Evolutionary conservation across 2,329 filamentous ascomycete species (phyloP).

Genomic region (Fusarium verrucosum): DNA sequence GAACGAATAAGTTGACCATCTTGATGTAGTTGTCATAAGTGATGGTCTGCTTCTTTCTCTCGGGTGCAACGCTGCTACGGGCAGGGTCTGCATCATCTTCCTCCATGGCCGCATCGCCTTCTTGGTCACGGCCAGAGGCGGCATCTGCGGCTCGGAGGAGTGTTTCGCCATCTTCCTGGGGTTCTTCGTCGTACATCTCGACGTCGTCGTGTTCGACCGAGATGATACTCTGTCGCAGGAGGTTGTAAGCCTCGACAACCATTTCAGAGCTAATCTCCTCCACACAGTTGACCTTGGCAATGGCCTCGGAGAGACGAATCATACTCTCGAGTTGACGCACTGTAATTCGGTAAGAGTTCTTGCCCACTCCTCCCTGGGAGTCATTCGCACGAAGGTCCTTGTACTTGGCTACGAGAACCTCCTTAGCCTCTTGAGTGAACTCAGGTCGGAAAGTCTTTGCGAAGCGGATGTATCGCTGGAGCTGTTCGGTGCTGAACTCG

Average conservation of each 20-base stretch:
- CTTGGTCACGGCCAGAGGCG: slow-evolving; percentile 56
- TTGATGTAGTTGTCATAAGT: slow-evolving; percentile 94
- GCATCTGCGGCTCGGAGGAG: slow-evolving; percentile 55
- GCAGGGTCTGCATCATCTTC: slow-evolving; percentile 50
- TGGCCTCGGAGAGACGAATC: slow-evolving; percentile 96
- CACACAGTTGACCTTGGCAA: slow-evolving; percentile 96
- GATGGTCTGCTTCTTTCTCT: slow-evolving; percentile 79
- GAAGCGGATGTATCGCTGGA: slow-evolving; percentile 97
- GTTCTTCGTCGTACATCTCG: slow-evolving; percentile 81
- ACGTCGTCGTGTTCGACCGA: slow-evolving; percentile 98
- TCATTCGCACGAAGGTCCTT: slow-evolving; percentile 95
- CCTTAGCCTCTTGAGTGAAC: slow-evolving; percentile 88
- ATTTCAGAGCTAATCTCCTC: slow-evolving; percentile 86
- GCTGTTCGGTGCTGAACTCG: slow-evolving; percentile 93
- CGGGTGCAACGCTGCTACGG: slow-evolving; percentile 49
- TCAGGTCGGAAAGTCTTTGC: slow-evolving; percentile 93
- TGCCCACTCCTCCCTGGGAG: slow-evolving; percentile 89
- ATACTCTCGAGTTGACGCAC: slow-evolving; percentile 95
- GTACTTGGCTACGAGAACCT: slow-evolving; percentile 88
- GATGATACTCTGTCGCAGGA: slow-evolving; percentile 94
- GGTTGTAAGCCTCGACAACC: slow-evolving; percentile 90
- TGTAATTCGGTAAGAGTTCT: slow-evolving; percentile 97
- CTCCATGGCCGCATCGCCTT: slow-evolving; percentile 57
- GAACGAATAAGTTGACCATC: slow-evolving; percentile 87
- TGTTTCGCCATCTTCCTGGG: slow-evolving; percentile 57